phyloP scores from a whole-genome alignment of 768 basidiomycete genomes.

The Boletus subparvulus region DNA sequence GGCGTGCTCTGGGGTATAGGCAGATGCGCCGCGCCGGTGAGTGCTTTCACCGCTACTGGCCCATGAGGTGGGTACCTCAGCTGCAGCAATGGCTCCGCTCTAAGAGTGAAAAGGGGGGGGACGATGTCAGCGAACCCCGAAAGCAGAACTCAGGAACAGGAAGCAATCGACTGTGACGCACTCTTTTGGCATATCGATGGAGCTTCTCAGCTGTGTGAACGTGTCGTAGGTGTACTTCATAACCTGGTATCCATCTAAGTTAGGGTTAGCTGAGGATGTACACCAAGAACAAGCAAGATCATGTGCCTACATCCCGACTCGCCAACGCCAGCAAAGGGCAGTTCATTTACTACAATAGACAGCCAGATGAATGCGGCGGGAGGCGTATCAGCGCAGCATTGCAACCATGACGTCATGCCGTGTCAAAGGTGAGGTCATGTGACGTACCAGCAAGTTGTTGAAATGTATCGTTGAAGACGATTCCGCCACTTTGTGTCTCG shows the following conservation, averaged over 20 bases:
- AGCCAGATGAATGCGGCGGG: not conserved
- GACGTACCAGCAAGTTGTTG: slow-evolving; percentile 49
- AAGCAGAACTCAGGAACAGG: not conserved
- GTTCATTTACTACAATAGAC: slow-evolving; percentile 29
- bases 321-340: slow-evolving; percentile 58
- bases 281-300: not conserved
- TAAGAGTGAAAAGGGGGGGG: not conserved
- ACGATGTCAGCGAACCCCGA: slow-evolving; percentile 3
- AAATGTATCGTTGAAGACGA: slow-evolving; percentile 61
- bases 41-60: slow-evolving; percentile 13
- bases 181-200: slow-evolving; percentile 59
- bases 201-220: slow-evolving; percentile 50
- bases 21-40: slow-evolving; percentile 5
- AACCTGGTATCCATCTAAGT: slow-evolving; percentile 52
- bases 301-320: slow-evolving; percentile 59
- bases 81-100: slow-evolving; percentile 23
- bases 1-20: slow-evolving; percentile 19
- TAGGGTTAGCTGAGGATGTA: not conserved
- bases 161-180: slow-evolving; percentile 26
- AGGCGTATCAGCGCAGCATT: not conserved
- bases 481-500: slow-evolving; percentile 54
- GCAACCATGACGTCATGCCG: slow-evolving; percentile 13
- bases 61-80: slow-evolving; percentile 26
- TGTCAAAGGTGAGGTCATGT: not conserved
- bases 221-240: slow-evolving; percentile 54